Evolutionary conservation across 1,284 basidiomycete species (phyloP), one percentile per base, ranked within the genome.

Genomic region (Calocybe gambosa): DNA sequence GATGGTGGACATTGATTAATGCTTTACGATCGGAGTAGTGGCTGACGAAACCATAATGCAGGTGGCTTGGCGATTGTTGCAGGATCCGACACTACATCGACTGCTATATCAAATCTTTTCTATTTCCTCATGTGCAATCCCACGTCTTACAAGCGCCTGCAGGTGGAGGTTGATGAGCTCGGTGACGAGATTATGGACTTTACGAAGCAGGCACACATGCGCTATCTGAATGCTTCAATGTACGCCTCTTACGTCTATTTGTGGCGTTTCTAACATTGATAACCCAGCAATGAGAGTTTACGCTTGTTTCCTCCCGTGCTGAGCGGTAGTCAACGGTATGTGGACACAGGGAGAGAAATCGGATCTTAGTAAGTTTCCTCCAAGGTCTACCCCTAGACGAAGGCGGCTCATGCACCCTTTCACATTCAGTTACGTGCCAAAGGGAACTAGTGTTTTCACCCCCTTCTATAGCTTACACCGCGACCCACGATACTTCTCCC

Each of bases 51-150:
- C n/a, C n/a, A 8, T 10, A 31, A 31, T 31, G 20, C 40, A 57
- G 64, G 60, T 28, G 58, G 49, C 1, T 39, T 64, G 31, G 64
- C 65, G 1, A 62, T 68, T 42, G 47, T 69, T 23, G 71, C 70
- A 0, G 71, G 70, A 2, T 64, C 71, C 0, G 71, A 73, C 41
- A 73, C 71, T 0, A 68, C 68, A 0, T 60, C 66, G 2, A 61
- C 59, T 19, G 60, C 61, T 3, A 48, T 74, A 20, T 55, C 56
- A 10, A 64, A 59, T 23, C 42, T 67, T 1, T 55, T 73, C 38
- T 71, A 61, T 46, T 64, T 61, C 50, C 56, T 74, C 8, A 29
- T 70, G 5, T 43, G 51, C 23, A 53, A 72, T 45, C 66, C 63
- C 0, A 50, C 49, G 2, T 51, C 55, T 12, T 66, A 65, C 48